Percentiles rank a stretch among this genome's conserved stretches.
Evolutionary conservation across 2,329 filamentous ascomycete species (phyloP).

Genomic region (Graphilbum sp.): DNA sequence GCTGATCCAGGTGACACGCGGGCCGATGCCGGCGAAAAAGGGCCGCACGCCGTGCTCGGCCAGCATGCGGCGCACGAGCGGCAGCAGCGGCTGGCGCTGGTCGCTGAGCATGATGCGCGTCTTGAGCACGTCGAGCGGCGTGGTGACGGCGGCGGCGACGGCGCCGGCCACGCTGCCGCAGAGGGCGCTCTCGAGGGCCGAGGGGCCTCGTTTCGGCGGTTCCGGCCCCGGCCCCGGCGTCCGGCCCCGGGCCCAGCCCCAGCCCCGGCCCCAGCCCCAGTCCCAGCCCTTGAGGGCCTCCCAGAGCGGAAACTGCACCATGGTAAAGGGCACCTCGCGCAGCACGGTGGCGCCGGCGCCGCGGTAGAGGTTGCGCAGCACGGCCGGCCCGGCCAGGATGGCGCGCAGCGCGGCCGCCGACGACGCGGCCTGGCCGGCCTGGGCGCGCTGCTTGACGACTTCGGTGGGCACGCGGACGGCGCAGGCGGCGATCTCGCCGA

Average conservation of each 20-base stretch:
- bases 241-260: too few species aligned
- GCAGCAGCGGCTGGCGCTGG: constrained; percentile 41
- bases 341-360: constrained; percentile 88
- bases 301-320: constrained; percentile 96
- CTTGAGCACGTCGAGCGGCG: constrained; percentile 90
- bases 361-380: constrained; percentile 75
- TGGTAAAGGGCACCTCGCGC: constrained; percentile 91
- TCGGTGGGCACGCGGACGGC: constrained; percentile 87
- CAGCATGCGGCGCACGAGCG: constrained; percentile 48
- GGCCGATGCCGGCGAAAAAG: constrained; percentile 64
- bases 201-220: constrained; percentile 2
- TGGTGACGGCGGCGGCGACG: constrained; percentile 75
- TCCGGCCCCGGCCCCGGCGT: constrained; percentile 26
- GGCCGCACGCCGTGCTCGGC: constrained; percentile 45
- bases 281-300: constrained; percentile 75
- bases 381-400: constrained; percentile 46
- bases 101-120: constrained; percentile 85
- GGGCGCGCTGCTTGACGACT: constrained; percentile 91
- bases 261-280: too few species aligned
- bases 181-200: constrained; percentile 60
- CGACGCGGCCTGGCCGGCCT: constrained; percentile 66
- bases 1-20: constrained; percentile 86
- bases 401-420: constrained; percentile 50
- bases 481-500: constrained; percentile 86
- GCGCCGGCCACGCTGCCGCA: constrained; percentile 76